Percentiles rank a stretch among this genome's conserved stretches.
phyloP scores from a whole-genome alignment of 2,329 filamentous ascomycete species.

The Myriangium duriaei region DNA sequence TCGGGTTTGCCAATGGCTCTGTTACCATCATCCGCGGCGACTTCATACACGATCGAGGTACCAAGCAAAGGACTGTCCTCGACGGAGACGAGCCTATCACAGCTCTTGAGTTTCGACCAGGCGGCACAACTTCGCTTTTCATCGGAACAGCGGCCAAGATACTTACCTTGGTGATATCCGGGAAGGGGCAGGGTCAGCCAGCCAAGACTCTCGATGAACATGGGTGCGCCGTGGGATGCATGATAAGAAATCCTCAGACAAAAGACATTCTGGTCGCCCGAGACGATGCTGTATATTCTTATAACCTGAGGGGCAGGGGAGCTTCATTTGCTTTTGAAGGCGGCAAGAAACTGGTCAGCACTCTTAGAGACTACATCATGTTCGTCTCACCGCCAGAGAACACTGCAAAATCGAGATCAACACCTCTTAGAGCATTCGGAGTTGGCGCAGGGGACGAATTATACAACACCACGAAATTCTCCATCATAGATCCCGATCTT shows the following conservation, averaged over 20 bases:
- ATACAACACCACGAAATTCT: conserved; percentile 79
- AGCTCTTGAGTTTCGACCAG: conserved; percentile 64
- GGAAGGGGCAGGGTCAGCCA: conserved; percentile 77
- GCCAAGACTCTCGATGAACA: conserved; percentile 79
- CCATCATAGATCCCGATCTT: conserved; percentile 80
- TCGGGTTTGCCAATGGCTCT: conserved; percentile 90
- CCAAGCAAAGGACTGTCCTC: conserved; percentile 86
- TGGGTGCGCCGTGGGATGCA: conserved; percentile 87
- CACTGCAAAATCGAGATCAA: conserved; percentile 40
- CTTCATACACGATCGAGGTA: conserved; percentile 86
- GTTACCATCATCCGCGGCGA: conserved; percentile 91
- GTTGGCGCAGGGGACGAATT: conserved; percentile 60
- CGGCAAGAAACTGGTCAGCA: conserved; percentile 67
- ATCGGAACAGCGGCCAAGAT: conserved; percentile 85
- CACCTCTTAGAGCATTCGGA: conserved; percentile 61
- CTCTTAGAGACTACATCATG: conserved; percentile 76
- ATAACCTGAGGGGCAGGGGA: conserved; percentile 71
- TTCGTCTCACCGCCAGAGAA: conserved; percentile 68
- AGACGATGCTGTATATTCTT: conserved; percentile 93
- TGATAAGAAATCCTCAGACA: conserved; percentile 69
- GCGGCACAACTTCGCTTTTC: conserved; percentile 63
- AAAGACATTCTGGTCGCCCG: conserved; percentile 84
- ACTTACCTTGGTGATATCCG: conserved; percentile 73
- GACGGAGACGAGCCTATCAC: conserved; percentile 96
- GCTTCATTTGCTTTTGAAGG: conserved; percentile 86